These are phyloP conservation scores for Aspergillus asperescens DNA, from an alignment of 495 filamentous ascomycete genomes.

Conservation along the genomic window DNA sequence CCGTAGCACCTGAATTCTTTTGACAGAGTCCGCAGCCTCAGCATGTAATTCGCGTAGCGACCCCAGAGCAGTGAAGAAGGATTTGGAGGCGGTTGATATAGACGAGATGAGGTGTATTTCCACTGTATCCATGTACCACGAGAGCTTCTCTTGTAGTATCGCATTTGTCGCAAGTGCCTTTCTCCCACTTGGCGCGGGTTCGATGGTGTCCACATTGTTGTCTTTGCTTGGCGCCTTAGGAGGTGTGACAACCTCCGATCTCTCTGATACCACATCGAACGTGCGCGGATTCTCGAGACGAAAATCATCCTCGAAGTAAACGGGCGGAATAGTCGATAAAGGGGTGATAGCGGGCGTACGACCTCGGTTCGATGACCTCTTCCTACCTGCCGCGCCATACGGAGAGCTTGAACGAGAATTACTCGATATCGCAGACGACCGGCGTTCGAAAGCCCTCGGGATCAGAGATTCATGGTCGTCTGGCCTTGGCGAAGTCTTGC, in stretches of 20 bases:
- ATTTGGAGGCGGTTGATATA: constrained; percentile 89
- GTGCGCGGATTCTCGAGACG: constrained; percentile 93
- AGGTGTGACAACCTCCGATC: constrained; percentile 82
- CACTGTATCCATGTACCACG: constrained; percentile 99
- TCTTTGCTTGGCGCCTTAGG: constrained; percentile 51
- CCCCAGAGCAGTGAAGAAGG: constrained; percentile 93
- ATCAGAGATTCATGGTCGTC: constrained; percentile 36
- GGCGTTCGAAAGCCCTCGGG: constrained; percentile 36
- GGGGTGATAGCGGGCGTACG: constrained; percentile 67
- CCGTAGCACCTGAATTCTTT: constrained; percentile 74
- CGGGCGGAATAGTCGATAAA: constrained; percentile 80
- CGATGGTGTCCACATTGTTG: constrained; percentile 52
- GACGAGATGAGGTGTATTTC: constrained; percentile 96
- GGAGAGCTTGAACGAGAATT: constrained; percentile 39
- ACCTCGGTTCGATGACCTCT: constrained; percentile 33
- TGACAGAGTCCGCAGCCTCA: constrained; percentile 87
- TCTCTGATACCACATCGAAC: constrained; percentile 94
- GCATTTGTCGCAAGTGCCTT: constrained; percentile 95
- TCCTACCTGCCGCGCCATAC: constrained; percentile 32
- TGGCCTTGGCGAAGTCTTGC: constrained; percentile 25
- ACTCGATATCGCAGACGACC: constrained; percentile 33
- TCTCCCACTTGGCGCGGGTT: constrained; percentile 51
- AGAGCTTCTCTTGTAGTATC: constrained; percentile 97
- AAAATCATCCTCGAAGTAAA: constrained; percentile 95
- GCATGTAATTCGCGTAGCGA: constrained; percentile 85